phyloP scores from a whole-genome alignment of 192 early-diverging fungal genomes.

The Gryganskiella cystojenkinii region DNA sequence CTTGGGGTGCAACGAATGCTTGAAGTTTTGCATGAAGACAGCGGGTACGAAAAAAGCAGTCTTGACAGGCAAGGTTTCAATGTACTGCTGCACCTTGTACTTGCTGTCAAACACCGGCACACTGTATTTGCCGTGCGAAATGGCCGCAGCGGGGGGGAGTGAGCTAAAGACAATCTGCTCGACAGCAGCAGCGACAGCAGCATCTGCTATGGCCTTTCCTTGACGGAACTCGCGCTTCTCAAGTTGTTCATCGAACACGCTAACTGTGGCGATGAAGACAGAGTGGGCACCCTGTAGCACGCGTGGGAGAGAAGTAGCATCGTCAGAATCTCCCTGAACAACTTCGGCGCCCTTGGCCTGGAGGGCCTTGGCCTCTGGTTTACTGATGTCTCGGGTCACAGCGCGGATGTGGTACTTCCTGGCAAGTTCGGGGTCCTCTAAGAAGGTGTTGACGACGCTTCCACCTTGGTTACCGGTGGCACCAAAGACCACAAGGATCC shows the following conservation, averaged over 20 bases:
- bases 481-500: conserved; percentile 26
- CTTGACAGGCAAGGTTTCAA: conserved; percentile 17
- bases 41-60: conserved; percentile 19
- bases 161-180: conserved; percentile 23
- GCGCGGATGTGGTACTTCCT: conserved; percentile 16
- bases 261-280: conserved; percentile 18
- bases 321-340: conserved; percentile 13
- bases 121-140: not conserved
- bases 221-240: not conserved
- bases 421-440: conserved; percentile 14
- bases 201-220: conserved; percentile 14
- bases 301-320: conserved; percentile 13
- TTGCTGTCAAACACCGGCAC: conserved; percentile 1
- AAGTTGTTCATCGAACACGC: conserved; percentile 2
- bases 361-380: conserved; percentile 17
- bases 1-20: not conserved
- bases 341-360: conserved; percentile 22
- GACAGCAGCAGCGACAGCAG: conserved; percentile 3
- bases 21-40: conserved; percentile 14
- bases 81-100: conserved; percentile 8
- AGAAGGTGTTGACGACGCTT: conserved; percentile 9
- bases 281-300: conserved; percentile 26
- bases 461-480: conserved; percentile 32
- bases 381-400: conserved; percentile 12
- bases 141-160: not conserved